These are phyloP conservation scores for Lepidium sativum DNA, from an alignment of 345 rosid species.

Conservation along the genomic window DNA sequence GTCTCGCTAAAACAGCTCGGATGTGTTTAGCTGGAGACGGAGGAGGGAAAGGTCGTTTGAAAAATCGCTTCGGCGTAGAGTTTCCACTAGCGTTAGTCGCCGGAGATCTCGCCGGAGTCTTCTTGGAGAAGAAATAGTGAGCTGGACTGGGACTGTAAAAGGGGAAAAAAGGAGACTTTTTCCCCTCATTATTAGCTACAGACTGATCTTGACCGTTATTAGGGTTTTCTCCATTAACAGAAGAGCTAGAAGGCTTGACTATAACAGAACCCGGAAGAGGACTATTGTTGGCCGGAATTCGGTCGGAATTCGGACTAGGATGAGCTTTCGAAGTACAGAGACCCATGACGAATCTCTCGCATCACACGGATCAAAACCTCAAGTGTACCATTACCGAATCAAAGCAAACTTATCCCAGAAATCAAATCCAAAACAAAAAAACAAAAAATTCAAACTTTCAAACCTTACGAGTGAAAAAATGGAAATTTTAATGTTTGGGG, in stretches of 20 bases:
- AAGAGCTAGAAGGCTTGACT: slow-evolving; percentile 16
- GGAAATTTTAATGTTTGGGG: not conserved
- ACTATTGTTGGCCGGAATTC: slow-evolving; percentile 5
- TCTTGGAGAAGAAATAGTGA: slow-evolving; percentile 70
- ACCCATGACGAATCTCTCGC: slow-evolving; percentile 45
- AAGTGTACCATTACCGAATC: slow-evolving; percentile 7
- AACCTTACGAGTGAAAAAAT: not conserved
- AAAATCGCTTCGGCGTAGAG: slow-evolving; percentile 70
- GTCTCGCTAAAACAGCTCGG: slow-evolving; percentile 58
- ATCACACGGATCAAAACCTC: slow-evolving; percentile 15
- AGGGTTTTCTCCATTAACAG: slow-evolving; percentile 22
- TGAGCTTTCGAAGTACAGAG: slow-evolving; percentile 65
- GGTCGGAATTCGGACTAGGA: slow-evolving; percentile 31
- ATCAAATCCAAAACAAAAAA: not conserved
- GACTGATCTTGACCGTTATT: slow-evolving; percentile 4
- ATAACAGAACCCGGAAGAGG: slow-evolving; percentile 27
- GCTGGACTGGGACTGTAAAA: slow-evolving; percentile 90
- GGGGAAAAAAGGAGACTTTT: slow-evolving; percentile 76
- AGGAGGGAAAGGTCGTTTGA: slow-evolving; percentile 77
- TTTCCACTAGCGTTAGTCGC: slow-evolving; percentile 49
- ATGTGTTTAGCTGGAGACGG: slow-evolving; percentile 98
- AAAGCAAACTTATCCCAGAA: not conserved
- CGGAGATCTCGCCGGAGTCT: slow-evolving; percentile 70
- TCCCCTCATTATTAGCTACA: slow-evolving; percentile 31
- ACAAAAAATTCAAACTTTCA: slow-evolving; percentile 10